Conservation (phyloP, 768 basidiomycete genomes). For the Coprinopsis marcescibilis region DNA sequence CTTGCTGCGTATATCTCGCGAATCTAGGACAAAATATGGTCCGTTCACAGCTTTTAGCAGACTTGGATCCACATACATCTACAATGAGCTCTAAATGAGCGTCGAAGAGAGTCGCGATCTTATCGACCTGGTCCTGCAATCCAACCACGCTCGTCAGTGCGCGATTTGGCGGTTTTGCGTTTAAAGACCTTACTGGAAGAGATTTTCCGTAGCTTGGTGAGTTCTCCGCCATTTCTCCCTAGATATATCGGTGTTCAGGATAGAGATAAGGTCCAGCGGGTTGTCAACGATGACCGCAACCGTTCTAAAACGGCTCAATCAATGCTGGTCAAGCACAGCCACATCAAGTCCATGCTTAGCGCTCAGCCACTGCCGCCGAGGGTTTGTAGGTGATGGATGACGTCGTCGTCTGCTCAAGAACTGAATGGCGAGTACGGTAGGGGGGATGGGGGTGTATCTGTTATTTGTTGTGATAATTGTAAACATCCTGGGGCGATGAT, state of each 20-base stretch:
- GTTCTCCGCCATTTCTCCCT: conserved; percentile 10
- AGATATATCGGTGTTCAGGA: neutral
- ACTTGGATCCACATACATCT: conserved; percentile 45
- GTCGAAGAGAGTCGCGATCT: conserved; percentile 51
- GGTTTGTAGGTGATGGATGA: too few relatives aligned
- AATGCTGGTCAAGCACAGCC: too few relatives aligned
- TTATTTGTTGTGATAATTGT: too few relatives aligned
- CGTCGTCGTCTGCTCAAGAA: too few relatives aligned
- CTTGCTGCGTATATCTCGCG: conserved; percentile 68
- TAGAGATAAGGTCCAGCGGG: too few relatives aligned
- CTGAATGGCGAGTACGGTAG: too few relatives aligned
- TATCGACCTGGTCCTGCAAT: conserved; percentile 69
- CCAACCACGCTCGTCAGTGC: conserved; percentile 5
- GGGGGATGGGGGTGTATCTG: too few relatives aligned
- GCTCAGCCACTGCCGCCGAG: too few relatives aligned
- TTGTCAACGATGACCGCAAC: too few relatives aligned
- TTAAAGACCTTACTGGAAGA: conserved; percentile 40
- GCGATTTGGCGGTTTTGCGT: neutral
- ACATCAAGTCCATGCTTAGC: too few relatives aligned
- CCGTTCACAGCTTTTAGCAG: neutral
- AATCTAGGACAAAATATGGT: conserved; percentile 38
- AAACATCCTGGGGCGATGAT: too few relatives aligned
- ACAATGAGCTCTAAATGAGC: conserved; percentile 57
- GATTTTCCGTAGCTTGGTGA: conserved; percentile 41
- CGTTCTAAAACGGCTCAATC: too few relatives aligned